Evolutionary conservation across 441 rosid genomes (phyloP).

Genomic region (Metrosideros polymorpha): DNA sequence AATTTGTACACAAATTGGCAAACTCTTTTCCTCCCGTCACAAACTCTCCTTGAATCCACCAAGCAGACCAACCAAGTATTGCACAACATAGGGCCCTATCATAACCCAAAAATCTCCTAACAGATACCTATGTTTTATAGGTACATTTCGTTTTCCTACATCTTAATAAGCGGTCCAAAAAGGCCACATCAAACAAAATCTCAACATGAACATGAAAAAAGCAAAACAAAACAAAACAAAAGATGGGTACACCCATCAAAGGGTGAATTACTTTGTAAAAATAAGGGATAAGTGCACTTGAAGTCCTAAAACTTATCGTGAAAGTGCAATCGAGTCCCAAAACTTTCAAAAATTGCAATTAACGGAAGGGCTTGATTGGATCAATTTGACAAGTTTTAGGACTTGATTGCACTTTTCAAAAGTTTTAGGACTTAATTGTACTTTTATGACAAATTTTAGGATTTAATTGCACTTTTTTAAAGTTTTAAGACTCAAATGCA

Average conservation of each 20-base stretch:
- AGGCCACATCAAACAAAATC: neutral
- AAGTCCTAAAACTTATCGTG: no score
- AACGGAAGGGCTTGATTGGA: no score
- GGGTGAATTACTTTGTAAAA: neutral
- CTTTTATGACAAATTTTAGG: no score
- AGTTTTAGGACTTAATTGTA: no score
- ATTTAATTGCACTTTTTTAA: no score
- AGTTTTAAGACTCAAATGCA: no score
- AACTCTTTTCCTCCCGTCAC: neutral
- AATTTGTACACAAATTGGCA: neutral
- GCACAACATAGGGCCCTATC: neutral
- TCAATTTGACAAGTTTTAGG: no score
- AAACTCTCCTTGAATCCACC: neutral
- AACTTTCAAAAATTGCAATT: no score
- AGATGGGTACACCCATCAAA: neutral
- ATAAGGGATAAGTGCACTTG: no score
- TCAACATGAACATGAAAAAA: neutral
- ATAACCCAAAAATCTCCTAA: neutral
- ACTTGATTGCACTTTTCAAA: no score
- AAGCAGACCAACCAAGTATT: neutral
- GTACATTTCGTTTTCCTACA: neutral
- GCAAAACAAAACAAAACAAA: neutral
- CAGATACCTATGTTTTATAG: neutral
- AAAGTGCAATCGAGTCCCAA: no score
- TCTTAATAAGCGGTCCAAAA: neutral